Evolutionary conservation across 805 yeast genomes (phyloP), one percentile per base, ranked within the genome.

Genomic region (Cyberlindnera misumaiensis): DNA sequence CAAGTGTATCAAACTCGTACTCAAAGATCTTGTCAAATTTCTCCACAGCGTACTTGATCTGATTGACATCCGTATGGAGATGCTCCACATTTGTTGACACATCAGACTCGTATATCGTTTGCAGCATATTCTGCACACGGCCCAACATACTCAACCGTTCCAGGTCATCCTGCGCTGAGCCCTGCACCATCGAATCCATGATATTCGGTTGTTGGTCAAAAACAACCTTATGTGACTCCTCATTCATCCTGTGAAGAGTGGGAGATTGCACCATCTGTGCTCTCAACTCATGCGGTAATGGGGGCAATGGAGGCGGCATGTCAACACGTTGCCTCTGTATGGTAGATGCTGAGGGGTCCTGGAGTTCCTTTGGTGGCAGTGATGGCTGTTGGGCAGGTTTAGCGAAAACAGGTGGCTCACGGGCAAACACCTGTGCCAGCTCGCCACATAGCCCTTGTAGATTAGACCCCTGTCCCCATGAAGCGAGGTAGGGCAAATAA

Each of bases 401-500:
- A 1, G 65, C 58, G 40, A 59, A 63, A 3, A 75, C 70, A 1
- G 82, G 80, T 3, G 70, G 63, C 34, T 69, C 68, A 32, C 53
- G 51, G 17, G 62, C 47, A 52, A 77, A 67, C 25, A 60, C 53
- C 5, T 49, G 56, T 5, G 56, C 43, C 36, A 70, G 46, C 12
- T 62, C 48, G 3, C 50, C 47, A 28, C 66, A 47, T 16, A 46
- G 14, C 30, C 59, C 39, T 45, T 63, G 17, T 47, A 49, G 18
- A 29, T 39, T 34, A 5, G 37, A 95, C 94, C 84, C 20, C 60
- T 63, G n/a, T 11, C 36, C 95, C 49, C 49, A 46, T 2, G 39
- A 18, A 4, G 79, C 58, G 31, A 83, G 56, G 39, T 68, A 71
- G 0, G 93, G 90, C 48, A 82, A 80, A 53, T 79, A 83, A 38